Conservation (phyloP, 2,329 filamentous ascomycete species). For the Hypoxylon sp. region DNA sequence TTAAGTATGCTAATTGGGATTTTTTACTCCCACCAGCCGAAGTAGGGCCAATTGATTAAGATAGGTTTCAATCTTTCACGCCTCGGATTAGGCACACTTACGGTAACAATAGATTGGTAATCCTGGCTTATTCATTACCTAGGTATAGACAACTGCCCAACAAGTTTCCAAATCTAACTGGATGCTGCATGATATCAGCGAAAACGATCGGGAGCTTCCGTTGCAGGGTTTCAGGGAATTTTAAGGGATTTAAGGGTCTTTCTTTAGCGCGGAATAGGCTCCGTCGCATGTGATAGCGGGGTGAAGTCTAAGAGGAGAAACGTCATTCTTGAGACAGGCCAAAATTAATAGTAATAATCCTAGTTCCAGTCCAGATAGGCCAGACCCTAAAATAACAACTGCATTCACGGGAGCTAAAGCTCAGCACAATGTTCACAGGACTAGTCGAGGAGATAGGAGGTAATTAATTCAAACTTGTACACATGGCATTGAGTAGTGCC, state of each 20-base stretch:
- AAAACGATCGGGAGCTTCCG: not conserved
- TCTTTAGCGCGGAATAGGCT: conserved; percentile 28
- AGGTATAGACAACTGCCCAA: no score
- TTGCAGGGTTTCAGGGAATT: conserved; percentile 1
- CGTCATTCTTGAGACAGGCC: conserved; percentile 42
- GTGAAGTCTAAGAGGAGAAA: conserved; percentile 25
- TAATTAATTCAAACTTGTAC: conserved; percentile 62
- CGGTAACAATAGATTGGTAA: no score
- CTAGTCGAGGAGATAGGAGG: conserved; percentile 94
- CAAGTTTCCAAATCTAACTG: no score
- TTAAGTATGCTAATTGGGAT: not conserved
- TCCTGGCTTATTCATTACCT: no score
- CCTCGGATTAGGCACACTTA: not conserved
- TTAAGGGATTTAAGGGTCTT: conserved; percentile 17
- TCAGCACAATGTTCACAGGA: conserved; percentile 86
- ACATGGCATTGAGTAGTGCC: not conserved
- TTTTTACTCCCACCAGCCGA: not conserved
- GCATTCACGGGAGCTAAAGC: conserved; percentile 19
- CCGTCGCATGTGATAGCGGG: conserved; percentile 43
- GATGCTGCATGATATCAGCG: not conserved
- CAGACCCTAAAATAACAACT: not conserved
- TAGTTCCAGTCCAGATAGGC: not conserved
- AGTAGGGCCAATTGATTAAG: not conserved
- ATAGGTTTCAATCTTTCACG: not conserved
- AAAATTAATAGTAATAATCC: conserved; percentile 5